Evolutionary conservation across 306 rosid genomes (phyloP).

Genomic region (Fragaria ananassa): DNA sequence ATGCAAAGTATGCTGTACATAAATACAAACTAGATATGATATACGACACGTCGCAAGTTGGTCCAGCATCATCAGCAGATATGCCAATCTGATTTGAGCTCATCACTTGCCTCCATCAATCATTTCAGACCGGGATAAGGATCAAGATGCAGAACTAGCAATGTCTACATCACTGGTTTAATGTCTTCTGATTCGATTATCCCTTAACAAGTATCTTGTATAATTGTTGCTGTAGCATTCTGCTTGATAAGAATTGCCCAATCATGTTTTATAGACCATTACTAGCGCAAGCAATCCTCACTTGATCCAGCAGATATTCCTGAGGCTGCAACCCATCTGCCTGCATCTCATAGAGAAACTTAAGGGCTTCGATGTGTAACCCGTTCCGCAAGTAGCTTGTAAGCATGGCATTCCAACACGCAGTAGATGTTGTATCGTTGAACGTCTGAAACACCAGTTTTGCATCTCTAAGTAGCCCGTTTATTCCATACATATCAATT

Average conservation of each 20-base stretch:
- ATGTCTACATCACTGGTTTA: too few relatives aligned
- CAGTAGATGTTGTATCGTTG: neutral
- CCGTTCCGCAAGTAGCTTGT: constrained; percentile 1
- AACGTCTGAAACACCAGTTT: neutral
- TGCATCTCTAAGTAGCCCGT: neutral
- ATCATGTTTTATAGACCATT: neutral
- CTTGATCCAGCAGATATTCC: constrained; percentile 3
- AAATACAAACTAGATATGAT: neutral
- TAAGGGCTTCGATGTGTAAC: neutral
- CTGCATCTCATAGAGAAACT: neutral
- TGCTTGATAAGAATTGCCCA: neutral
- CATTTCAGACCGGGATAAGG: neutral
- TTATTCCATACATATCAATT: neutral
- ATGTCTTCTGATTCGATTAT: neutral
- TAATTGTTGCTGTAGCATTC: neutral
- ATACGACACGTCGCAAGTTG: neutral
- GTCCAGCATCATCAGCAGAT: neutral
- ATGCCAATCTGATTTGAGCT: neutral
- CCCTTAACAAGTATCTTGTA: neutral
- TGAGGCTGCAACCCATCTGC: constrained; percentile 1
- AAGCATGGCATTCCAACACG: constrained; percentile 8
- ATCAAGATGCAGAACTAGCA: neutral
- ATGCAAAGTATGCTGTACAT: neutral
- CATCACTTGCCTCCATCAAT: neutral
- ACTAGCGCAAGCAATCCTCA: constrained; percentile 2